These are phyloP conservation scores for Ogataea degrootiae DNA, from an alignment of 805 yeast genomes.

Conservation along the genomic window DNA sequence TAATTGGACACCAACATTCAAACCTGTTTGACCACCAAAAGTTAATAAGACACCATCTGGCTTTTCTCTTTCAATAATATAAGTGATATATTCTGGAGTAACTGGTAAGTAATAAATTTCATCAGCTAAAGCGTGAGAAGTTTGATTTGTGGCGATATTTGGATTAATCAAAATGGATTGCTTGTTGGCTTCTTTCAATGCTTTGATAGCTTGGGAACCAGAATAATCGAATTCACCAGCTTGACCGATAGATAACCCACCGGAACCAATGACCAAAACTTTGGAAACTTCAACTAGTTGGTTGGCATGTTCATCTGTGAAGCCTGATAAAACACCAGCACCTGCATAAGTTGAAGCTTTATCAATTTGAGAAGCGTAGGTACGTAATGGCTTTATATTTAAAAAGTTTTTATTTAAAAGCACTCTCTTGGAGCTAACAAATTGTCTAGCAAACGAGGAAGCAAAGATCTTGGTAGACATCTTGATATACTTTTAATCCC, in stretches of 20 bases:
- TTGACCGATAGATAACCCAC: constrained; percentile 95
- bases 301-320: constrained; percentile 56
- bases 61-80: constrained; percentile 90
- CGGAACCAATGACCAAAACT: constrained; percentile 93
- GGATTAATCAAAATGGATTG: constrained; percentile 86
- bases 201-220: constrained; percentile 97
- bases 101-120: constrained; percentile 95
- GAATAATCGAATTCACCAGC: constrained; percentile 98
- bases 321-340: constrained; percentile 52
- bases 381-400: constrained; percentile 4
- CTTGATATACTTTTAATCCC: background rate
- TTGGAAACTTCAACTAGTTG: constrained; percentile 77
- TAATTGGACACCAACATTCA: constrained; percentile 91
- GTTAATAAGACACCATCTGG: constrained; percentile 96
- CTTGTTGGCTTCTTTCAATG: constrained; percentile 85
- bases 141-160: constrained; percentile 94
- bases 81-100: constrained; percentile 92
- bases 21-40: constrained; percentile 98
- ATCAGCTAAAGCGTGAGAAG: constrained; percentile 92
- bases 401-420: background rate
- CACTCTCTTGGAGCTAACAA: constrained; percentile 3
- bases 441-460: constrained; percentile 11
- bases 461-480: constrained; percentile 7
- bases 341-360: constrained; percentile 49
- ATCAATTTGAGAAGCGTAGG: constrained; percentile 23